These are phyloP conservation scores for Sindora glabra DNA, from an alignment of 306 rosid genomes.

Conservation along the genomic window DNA sequence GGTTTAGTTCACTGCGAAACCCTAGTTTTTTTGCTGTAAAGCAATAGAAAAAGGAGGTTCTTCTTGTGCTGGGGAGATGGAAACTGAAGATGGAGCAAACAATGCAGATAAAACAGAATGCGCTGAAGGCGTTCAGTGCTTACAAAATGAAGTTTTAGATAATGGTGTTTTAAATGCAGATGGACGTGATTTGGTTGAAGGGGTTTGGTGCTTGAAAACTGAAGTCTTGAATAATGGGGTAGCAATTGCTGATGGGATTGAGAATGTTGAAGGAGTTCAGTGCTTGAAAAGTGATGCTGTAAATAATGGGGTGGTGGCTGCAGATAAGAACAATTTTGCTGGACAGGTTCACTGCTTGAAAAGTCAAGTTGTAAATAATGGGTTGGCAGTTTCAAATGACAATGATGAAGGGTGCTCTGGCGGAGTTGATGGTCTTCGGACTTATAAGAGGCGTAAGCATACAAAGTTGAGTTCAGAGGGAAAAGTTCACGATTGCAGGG, in stretches of 20 bases:
- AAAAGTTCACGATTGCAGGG: slow-evolving; percentile 30
- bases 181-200: no score
- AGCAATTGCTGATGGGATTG: no score
- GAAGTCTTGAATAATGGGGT: slow-evolving; percentile 1
- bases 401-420: slow-evolving; percentile 32
- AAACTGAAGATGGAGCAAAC: slow-evolving; percentile 29
- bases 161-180: no score
- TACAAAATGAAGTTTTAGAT: no score
- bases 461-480: slow-evolving; percentile 34
- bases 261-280: no score
- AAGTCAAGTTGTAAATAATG: slow-evolving; percentile 26
- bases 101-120: slow-evolving; percentile 27
- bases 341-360: slow-evolving; percentile 29
- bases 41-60: slow-evolving; percentile 20
- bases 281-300: no score
- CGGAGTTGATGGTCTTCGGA: slow-evolving; percentile 36
- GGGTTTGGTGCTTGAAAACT: no score
- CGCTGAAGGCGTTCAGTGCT: not conserved
- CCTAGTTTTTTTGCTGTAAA: slow-evolving; percentile 44
- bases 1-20: slow-evolving; percentile 37
- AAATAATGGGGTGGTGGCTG: no score
- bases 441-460: slow-evolving; percentile 80
- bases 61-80: slow-evolving; percentile 32
- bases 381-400: slow-evolving; percentile 7
- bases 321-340: slow-evolving; percentile 1